Evolutionary conservation across 2,329 filamentous ascomycete species (phyloP), one percentile per base, ranked within the genome.

Genomic region (Xylaria sp.): DNA sequence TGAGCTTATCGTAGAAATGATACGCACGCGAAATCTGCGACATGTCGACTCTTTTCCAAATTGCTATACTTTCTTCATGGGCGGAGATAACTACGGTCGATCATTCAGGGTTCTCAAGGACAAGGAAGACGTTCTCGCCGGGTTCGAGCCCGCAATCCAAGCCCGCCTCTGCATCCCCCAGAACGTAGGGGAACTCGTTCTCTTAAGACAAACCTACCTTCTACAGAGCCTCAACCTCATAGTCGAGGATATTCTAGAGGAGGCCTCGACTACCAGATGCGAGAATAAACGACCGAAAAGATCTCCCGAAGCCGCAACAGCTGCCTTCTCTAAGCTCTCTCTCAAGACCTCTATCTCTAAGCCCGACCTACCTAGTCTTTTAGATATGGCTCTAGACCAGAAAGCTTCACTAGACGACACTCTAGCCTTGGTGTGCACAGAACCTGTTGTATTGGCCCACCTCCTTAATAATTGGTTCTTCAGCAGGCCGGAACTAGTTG

Each of bases 241-340:
- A 1, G 68, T 83, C 4, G 77, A 79, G 1, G 74, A 78, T 38
- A 78, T 83, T 29, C 70, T 83, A 1, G 73, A 80, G 0, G 61
- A 70, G 37, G 76, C 74, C 3, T 78, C 77, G 0, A 69, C 69
- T 2, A 70, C 67, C 1, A 72, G 73, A 25, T 63, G 58, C 11
- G 55, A 66, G 25, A 67, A 73, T 41, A 19, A 61, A 27, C 63
- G 41, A 9, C 61, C 70, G 3, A 76, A 77, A 52, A 77, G 74
- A 40, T 48, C 71, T 8, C 65, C 70, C 11, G 70, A 76, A 3
- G 68, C 67, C 1, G 68, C 71, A 2, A 53, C 67, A 1, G 63
- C 67, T 21, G 74, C 76, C 1, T 52, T 79, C 0, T 71, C 75
- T 1, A 75, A 74, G 11, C 70, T 80, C 15, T 69, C 67, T 0